These are phyloP conservation scores for Cercospora nicotianae DNA, from an alignment of 2,329 filamentous ascomycete genomes.

Conservation along the genomic window DNA sequence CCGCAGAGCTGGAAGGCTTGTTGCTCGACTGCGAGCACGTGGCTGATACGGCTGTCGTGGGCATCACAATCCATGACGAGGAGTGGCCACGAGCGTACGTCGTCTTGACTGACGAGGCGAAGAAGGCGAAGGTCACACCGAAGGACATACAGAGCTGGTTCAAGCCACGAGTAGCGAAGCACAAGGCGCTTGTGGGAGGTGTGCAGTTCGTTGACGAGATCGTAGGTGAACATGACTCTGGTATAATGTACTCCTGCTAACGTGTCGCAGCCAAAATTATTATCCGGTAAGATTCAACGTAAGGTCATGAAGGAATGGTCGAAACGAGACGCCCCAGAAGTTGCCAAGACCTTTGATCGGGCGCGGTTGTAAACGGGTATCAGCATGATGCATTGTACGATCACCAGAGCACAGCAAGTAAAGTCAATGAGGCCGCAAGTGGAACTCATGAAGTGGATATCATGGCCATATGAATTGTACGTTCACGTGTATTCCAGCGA, in stretches of 20 bases:
- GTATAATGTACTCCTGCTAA: not conserved
- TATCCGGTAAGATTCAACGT: constrained; percentile 59
- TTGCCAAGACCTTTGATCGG: constrained; percentile 28
- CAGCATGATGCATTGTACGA: constrained; percentile 37
- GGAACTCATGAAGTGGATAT: not conserved
- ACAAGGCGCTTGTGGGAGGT: constrained; percentile 45
- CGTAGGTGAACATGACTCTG: constrained; percentile 15
- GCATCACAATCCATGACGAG: constrained; percentile 52
- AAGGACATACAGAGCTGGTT: constrained; percentile 43
- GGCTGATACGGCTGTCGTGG: constrained; percentile 57
- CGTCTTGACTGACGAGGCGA: constrained; percentile 49
- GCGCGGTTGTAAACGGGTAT: constrained; percentile 46
- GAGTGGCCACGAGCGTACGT: constrained; percentile 59
- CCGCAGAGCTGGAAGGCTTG: constrained; percentile 39
- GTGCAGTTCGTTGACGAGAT: constrained; percentile 56
- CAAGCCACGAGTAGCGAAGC: constrained; percentile 42
- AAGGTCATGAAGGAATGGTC: constrained; percentile 60
- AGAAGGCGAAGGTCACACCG: constrained; percentile 39
- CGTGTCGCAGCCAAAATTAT: constrained; percentile 50
- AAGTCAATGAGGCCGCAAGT: not conserved
- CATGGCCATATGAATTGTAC: not conserved
- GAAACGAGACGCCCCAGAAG: constrained; percentile 51
- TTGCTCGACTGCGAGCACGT: constrained; percentile 55
- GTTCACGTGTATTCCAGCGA: not conserved
- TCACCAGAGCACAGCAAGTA: not conserved